A percentile compares a stretch with the other conserved stretches of the same genome.
phyloP scores from a whole-genome alignment of 345 rosid genomes.

The Eucalyptus cloeziana region DNA sequence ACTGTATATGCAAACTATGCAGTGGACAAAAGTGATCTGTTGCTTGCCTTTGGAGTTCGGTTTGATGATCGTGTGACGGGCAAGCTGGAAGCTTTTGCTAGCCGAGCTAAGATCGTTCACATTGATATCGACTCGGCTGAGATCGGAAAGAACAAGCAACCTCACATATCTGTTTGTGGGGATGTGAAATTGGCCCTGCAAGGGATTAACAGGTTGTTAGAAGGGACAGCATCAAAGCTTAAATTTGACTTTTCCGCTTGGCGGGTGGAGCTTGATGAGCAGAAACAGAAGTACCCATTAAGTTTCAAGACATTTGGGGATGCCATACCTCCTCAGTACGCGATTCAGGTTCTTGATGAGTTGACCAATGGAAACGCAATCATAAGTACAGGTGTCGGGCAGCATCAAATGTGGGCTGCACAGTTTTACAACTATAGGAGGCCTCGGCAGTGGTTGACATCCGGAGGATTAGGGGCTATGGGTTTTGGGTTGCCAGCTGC shows the following conservation, averaged over 20 bases:
- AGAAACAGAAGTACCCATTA: slow-evolving; percentile 59
- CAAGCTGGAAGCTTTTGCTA: slow-evolving; percentile 91
- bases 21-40: slow-evolving; percentile 74
- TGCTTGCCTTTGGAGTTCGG: slow-evolving; percentile 94
- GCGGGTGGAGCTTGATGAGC: slow-evolving; percentile 67
- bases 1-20: slow-evolving; percentile 90
- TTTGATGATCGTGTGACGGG: slow-evolving; percentile 97
- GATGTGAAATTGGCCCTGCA: slow-evolving; percentile 75
- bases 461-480: slow-evolving; percentile 96
- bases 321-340: slow-evolving; percentile 90
- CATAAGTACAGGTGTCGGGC: slow-evolving; percentile 91
- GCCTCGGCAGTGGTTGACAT: slow-evolving; percentile 89
- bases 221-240: slow-evolving; percentile 22
- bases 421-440: slow-evolving; percentile 87
- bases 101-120: slow-evolving; percentile 88
- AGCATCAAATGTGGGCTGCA: slow-evolving; percentile 99
- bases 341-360: slow-evolving; percentile 81
- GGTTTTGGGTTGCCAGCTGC: slow-evolving; percentile 99
- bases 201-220: slow-evolving; percentile 62
- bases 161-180: slow-evolving; percentile 81
- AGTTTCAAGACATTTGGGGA: slow-evolving; percentile 77
- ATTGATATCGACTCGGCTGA: slow-evolving; percentile 93
- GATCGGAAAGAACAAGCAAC: slow-evolving; percentile 98
- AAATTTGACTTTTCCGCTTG: slow-evolving; percentile 57
- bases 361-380: slow-evolving; percentile 79